A percentile compares a stretch with the other conserved stretches of the same genome.
phyloP scores from a whole-genome alignment of 306 rosid species.

The Pyrus communis region DNA sequence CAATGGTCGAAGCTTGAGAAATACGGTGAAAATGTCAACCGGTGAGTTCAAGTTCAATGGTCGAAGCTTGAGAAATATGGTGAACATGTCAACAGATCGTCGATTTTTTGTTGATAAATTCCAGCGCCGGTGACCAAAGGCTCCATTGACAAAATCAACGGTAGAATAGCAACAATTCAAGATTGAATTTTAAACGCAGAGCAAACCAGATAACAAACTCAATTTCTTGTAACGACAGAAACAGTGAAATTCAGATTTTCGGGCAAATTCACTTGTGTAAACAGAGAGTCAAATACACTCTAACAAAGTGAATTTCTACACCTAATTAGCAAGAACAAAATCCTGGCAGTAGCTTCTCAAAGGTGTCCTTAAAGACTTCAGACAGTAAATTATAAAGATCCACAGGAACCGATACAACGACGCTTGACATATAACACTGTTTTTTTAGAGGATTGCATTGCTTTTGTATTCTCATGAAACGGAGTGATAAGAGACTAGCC shows the following conservation, averaged over 20 bases:
- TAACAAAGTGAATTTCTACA: not conserved
- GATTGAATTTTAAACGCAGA: not conserved
- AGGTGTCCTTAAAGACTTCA: not conserved
- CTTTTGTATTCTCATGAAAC: conserved; percentile 5
- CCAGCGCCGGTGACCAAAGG: too few species aligned
- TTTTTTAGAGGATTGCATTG: not conserved
- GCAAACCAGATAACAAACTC: not conserved
- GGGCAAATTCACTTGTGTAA: not conserved
- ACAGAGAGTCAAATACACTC: not conserved
- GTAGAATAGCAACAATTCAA: not conserved
- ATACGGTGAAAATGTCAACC: too few species aligned
- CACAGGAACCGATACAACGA: not conserved
- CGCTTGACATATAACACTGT: not conserved
- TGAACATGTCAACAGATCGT: not conserved
- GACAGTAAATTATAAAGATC: not conserved
- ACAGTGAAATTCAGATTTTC: not conserved
- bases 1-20: too few species aligned
- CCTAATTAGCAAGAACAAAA: not conserved
- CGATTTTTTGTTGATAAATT: not conserved
- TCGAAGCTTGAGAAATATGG: too few species aligned
- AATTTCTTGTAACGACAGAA: not conserved
- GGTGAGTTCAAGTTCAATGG: too few species aligned
- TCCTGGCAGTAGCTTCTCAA: not conserved
- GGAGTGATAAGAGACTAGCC: conserved; percentile 30
- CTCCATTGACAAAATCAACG: not conserved